Conservation (phyloP, 2,329 filamentous ascomycete genomes). For the Aspergillus sp. region DNA sequence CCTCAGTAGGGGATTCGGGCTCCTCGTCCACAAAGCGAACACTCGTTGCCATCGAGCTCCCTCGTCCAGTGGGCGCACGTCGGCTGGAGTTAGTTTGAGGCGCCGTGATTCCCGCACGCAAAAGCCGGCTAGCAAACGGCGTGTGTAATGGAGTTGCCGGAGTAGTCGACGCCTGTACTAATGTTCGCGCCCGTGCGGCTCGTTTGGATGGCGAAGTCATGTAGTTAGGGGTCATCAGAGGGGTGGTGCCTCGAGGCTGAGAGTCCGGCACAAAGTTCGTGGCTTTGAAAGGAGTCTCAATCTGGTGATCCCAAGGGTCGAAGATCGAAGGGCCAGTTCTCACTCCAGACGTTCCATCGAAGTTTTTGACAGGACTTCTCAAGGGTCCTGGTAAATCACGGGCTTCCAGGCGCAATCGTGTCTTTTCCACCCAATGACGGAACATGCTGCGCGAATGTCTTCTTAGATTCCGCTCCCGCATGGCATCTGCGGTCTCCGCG, state of each 20-base stretch:
- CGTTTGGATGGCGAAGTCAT: constrained; percentile 46
- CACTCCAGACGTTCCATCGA: constrained; percentile 2
- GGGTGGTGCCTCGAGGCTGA: constrained; percentile 32
- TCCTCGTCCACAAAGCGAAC: constrained; percentile 43
- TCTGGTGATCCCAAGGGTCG: constrained; percentile 34
- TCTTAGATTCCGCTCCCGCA: constrained; percentile 52
- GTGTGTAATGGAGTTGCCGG: constrained; percentile 44
- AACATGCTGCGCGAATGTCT: constrained; percentile 57
- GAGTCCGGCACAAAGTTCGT: constrained; percentile 33
- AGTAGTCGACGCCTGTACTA: constrained; percentile 44
- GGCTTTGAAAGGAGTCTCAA: constrained; percentile 36
- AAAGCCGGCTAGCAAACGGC: constrained; percentile 42
- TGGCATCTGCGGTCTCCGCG: constrained; percentile 51
- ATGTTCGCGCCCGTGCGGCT: constrained; percentile 40
- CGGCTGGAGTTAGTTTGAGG: constrained; percentile 22
- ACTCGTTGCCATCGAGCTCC: constrained; percentile 31
- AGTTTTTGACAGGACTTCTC: constrained; percentile 14
- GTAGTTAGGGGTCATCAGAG: constrained; percentile 41
- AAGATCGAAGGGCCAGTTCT: constrained; percentile 27
- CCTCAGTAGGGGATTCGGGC: constrained; percentile 40
- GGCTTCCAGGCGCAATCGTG: constrained; percentile 29
- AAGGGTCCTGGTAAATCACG: constrained; percentile 26
- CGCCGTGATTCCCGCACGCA: constrained; percentile 22
- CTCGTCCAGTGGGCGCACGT: constrained; percentile 24
- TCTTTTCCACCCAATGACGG: constrained; percentile 52